Evolutionary conservation across 345 rosid genomes (phyloP).

Genomic region (Pugionium dolabratum): DNA sequence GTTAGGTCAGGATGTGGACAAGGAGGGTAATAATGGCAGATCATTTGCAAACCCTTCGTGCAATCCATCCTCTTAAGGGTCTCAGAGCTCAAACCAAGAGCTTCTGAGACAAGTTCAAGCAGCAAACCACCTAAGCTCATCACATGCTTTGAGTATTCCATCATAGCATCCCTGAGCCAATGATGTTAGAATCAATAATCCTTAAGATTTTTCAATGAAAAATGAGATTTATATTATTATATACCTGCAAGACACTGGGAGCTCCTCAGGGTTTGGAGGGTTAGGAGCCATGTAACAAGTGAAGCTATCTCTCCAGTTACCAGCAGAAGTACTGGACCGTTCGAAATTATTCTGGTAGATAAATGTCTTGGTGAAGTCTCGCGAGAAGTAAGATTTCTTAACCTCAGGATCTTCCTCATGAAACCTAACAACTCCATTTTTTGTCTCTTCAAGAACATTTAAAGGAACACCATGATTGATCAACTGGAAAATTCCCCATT

Average conservation of each 20-base stretch:
- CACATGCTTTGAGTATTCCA: constrained; percentile 41
- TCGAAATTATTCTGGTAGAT: constrained; percentile 46
- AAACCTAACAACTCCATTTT: constrained; percentile 41
- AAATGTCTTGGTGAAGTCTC: constrained; percentile 35
- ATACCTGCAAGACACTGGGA: constrained; percentile 58
- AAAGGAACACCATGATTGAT: constrained; percentile 52
- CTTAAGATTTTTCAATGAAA: background rate
- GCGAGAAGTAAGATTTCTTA: constrained; percentile 46
- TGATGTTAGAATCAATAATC: background rate
- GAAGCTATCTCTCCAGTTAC: constrained; percentile 54
- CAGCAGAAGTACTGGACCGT: constrained; percentile 35
- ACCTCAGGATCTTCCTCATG: constrained; percentile 43
- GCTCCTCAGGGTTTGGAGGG: constrained; percentile 46
- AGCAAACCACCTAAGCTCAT: constrained; percentile 39
- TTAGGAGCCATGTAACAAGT: constrained; percentile 46
- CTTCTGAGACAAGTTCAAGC: constrained; percentile 47
- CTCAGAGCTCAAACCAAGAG: constrained; percentile 44
- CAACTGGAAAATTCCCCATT: constrained; percentile 58
- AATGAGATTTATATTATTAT: background rate
- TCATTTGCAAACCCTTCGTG: constrained; percentile 31
- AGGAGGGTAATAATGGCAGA: constrained; percentile 46
- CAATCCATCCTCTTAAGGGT: constrained; percentile 39
- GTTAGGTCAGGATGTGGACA: constrained; percentile 55
- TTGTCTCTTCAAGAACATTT: constrained; percentile 38
- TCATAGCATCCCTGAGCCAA: constrained; percentile 41